Evolutionary conservation across 2,329 filamentous ascomycete species (phyloP).

Genomic region (Colletotrichum godetiae): DNA sequence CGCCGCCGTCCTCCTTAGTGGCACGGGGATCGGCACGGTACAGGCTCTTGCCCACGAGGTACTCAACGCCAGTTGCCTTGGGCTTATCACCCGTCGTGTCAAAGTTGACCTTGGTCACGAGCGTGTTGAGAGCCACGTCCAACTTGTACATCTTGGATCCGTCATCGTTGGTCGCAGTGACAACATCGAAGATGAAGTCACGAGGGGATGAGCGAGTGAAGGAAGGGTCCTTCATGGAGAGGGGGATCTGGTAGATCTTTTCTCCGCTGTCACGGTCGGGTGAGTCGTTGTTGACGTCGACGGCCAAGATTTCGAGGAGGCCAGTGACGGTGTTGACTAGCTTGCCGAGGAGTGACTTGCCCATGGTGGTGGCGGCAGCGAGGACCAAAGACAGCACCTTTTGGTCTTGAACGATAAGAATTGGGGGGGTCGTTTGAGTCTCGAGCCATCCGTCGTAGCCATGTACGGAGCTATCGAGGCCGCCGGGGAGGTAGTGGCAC

Average conservation of each 20-base stretch:
- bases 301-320: slow-evolving; percentile 6
- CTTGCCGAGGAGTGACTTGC: slow-evolving; percentile 7
- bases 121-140: slow-evolving; percentile 44
- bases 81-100: slow-evolving; percentile 42
- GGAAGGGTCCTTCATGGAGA: slow-evolving; percentile 53
- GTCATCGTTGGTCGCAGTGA: slow-evolving; percentile 45
- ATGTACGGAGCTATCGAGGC: slow-evolving; percentile 55
- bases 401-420: slow-evolving; percentile 11
- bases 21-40: slow-evolving; percentile 55
- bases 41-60: slow-evolving; percentile 50
- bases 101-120: slow-evolving; percentile 53
- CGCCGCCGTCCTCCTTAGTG: slow-evolving; percentile 32
- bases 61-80: slow-evolving; percentile 55
- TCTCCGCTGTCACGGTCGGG: slow-evolving; percentile 7
- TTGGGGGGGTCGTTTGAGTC: background rate
- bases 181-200: slow-evolving; percentile 56
- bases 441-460: slow-evolving; percentile 65
- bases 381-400: slow-evolving; percentile 24
- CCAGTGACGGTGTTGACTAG: slow-evolving; percentile 6
- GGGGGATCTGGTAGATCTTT: slow-evolving; percentile 51
- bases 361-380: slow-evolving; percentile 22
- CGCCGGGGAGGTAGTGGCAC: slow-evolving; percentile 59
- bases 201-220: slow-evolving; percentile 56
- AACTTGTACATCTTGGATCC: slow-evolving; percentile 53
- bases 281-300: slow-evolving; percentile 5